Conservation (phyloP, 2,329 filamentous ascomycete genomes). For the Clonostachys sp. region DNA sequence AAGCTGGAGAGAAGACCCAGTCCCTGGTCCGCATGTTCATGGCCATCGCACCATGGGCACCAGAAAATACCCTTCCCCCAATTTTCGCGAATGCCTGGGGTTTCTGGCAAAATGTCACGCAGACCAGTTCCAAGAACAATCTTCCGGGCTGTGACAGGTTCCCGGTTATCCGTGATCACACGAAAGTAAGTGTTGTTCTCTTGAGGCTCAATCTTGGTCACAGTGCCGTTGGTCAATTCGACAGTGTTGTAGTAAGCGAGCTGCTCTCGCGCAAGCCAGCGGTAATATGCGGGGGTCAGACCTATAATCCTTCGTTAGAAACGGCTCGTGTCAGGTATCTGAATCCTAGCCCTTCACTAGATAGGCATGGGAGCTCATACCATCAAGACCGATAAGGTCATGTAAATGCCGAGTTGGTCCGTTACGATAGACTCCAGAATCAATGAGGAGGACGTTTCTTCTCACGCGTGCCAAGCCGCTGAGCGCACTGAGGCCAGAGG, state of each 20-base stretch:
- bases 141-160: slow-evolving; percentile 41
- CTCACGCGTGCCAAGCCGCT: slow-evolving; percentile 56
- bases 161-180: slow-evolving; percentile 17
- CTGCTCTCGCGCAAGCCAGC: slow-evolving; percentile 46
- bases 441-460: slow-evolving; percentile 49
- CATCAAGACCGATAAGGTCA: slow-evolving; percentile 56
- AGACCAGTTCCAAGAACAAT: slow-evolving; percentile 55
- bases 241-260: slow-evolving; percentile 45
- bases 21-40: slow-evolving; percentile 54
- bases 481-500: slow-evolving; percentile 46
- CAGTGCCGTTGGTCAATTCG: slow-evolving; percentile 45
- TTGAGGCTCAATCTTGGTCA: slow-evolving; percentile 31
- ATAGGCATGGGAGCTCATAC: slow-evolving; percentile 22
- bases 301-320: slow-evolving; percentile 28
- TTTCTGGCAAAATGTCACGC: slow-evolving; percentile 46
- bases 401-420: slow-evolving; percentile 52
- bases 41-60: slow-evolving; percentile 63
- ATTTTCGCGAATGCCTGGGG: slow-evolving; percentile 47
- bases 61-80: slow-evolving; percentile 59
- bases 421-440: slow-evolving; percentile 56
- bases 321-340: not conserved
- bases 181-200: slow-evolving; percentile 38
- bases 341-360: not conserved
- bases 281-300: slow-evolving; percentile 48
- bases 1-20: slow-evolving; percentile 46